Base-by-base conservation (phyloP, 1,284 basidiomycete genomes). In the Malassezia nana region DNA sequence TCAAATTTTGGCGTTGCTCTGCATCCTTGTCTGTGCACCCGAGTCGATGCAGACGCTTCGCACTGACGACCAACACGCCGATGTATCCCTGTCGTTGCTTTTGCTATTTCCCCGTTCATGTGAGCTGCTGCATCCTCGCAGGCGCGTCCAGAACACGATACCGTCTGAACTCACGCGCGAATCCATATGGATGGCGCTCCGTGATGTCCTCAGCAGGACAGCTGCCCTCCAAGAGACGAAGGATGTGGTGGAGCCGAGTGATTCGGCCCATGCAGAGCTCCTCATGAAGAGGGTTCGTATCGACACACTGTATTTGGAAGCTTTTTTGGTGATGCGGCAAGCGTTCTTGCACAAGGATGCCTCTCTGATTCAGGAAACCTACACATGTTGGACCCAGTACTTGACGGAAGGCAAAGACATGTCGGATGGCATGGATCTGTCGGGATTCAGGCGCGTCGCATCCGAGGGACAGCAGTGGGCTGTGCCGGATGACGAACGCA, bases 401-500 rank as follows among this genome's bases (percentile, higher is more conserved):
- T 33, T 50, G 16, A 6, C 8, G 4, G 35, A 39, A 6, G 25
- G 33, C 15, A 24, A 24, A 12, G n/a, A 24, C 9, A 20, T 20
- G 29, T 4, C 29, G 2, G 29, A 42, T n/a, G 22, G n/a, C 12
- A 13, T 44, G 12, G 25, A 32, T 20, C 22, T 55, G 6, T 13
- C 40, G 12, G 43, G 42, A n/a, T 45, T 51, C 8, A 42, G 44
- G 15, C 30, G 39, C n/a, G 54, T 51, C 7, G 54, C 54, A 10
- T 22, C 54, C 2, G 54, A 56, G 31, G 44, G 41, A 2, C 54
- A 51, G 10, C 42, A 50, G 18, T 56, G 54, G 54, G 33, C 54
- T 1, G 48, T 43, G 31, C 49, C 46, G 7, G 30, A 38, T 20
- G 29, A 24, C 6, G 48, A 46, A 3, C 43, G 38, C 13, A 41